Conservation (phyloP, 176 grass and related monocot genomes). For the Carex pumila region DNA sequence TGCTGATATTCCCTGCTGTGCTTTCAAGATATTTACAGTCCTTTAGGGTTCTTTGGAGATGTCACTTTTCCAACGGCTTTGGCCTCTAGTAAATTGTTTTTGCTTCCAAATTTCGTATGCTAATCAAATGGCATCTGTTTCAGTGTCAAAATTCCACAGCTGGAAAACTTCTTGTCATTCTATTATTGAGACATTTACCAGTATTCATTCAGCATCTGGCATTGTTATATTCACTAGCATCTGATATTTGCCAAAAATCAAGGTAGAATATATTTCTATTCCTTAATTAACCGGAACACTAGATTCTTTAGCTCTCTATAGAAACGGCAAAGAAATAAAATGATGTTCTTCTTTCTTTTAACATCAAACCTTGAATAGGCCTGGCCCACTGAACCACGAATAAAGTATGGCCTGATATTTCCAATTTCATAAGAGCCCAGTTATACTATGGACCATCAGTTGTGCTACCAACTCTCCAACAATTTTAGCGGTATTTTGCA, state of each 20-base stretch:
- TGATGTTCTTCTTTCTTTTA: not conserved
- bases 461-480: not conserved
- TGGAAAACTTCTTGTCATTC: not conserved
- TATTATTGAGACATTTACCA: not conserved
- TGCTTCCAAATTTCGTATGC: not conserved
- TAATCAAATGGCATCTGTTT: not conserved
- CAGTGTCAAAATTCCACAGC: conserved; percentile 3
- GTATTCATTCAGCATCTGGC: not conserved
- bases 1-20: not conserved
- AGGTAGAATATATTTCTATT: not conserved
- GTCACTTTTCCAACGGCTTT: not conserved
- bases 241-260: not conserved
- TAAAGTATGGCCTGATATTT: not conserved
- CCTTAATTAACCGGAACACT: not conserved
- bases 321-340: not conserved
- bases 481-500: not conserved
- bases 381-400: not conserved
- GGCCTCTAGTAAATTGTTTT: not conserved
- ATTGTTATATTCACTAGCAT: not conserved
- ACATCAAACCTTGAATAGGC: not conserved
- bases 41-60: not conserved
- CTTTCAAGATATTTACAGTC: not conserved
- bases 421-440: not conserved
- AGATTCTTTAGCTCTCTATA: not conserved
- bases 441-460: not conserved